Percentiles rank a stretch among this genome's conserved stretches.
phyloP scores from a whole-genome alignment of 768 basidiomycete genomes.

The Coprinopsis marcescibilis region DNA sequence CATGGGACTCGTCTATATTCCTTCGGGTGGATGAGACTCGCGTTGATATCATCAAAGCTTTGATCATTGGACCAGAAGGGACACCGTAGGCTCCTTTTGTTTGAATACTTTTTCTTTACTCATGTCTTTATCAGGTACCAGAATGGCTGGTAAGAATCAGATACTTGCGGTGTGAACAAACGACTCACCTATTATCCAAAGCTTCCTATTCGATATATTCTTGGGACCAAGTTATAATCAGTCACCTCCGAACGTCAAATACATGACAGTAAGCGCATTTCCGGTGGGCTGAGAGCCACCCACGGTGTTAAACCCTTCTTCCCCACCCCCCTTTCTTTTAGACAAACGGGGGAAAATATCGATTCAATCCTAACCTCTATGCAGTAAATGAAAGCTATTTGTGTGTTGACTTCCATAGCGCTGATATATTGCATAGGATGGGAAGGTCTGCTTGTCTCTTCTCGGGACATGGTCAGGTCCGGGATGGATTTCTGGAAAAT shows the following conservation, averaged over 20 bases:
- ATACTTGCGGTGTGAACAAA: neutral
- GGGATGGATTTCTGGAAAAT: constrained; percentile 88
- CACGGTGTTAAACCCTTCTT: neutral
- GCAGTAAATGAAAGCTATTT: constrained; percentile 45
- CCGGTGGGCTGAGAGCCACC: neutral
- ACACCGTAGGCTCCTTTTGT: constrained; percentile 63
- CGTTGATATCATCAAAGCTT: constrained; percentile 88
- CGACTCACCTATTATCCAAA: constrained; percentile 8
- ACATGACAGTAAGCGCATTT: constrained; percentile 46
- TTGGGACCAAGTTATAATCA: constrained; percentile 86
- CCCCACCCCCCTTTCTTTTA: constrained; percentile 20
- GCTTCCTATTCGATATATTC: constrained; percentile 83
- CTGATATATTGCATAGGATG: constrained; percentile 47
- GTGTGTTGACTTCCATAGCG: constrained; percentile 4
- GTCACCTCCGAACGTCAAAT: constrained; percentile 66
- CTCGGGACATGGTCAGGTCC: constrained; percentile 93
- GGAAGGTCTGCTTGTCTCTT: constrained; percentile 90
- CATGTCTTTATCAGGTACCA: constrained; percentile 50
- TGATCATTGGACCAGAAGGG: constrained; percentile 89
- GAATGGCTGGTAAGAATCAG: constrained; percentile 73
- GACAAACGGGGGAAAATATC: constrained; percentile 84
- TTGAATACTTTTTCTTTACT: constrained; percentile 3
- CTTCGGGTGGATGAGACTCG: constrained; percentile 88
- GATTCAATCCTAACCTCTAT: constrained; percentile 94
- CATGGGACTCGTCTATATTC: constrained; percentile 94